Evolutionary conservation across 495 filamentous ascomycete species (phyloP).

Genomic region (Astrothelium subdiscretum): DNA sequence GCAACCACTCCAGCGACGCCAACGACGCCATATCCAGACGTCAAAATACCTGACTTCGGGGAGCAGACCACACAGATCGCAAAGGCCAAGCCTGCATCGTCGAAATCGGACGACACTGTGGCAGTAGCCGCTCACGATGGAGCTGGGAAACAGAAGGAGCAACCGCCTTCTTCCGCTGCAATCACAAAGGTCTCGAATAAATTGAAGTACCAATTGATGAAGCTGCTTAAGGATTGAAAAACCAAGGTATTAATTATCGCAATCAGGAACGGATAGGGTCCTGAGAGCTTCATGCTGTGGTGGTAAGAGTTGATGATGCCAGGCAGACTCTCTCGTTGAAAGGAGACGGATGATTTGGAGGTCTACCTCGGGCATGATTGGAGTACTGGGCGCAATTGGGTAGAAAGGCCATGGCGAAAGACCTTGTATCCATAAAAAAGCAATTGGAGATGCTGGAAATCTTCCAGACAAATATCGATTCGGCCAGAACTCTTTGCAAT

Average conservation of each 20-base stretch:
- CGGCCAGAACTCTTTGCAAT: too few relatives aligned
- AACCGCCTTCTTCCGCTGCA: neutral
- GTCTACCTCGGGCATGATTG: neutral
- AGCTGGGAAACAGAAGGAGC: neutral
- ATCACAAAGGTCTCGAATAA: neutral
- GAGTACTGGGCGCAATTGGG: neutral
- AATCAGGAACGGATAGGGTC: neutral
- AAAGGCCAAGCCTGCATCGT: neutral
- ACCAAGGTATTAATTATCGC: neutral
- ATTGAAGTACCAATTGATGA: neutral
- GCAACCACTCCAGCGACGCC: neutral
- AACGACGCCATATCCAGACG: neutral
- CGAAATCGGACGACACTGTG: neutral
- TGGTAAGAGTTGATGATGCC: neutral
- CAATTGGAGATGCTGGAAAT: neutral
- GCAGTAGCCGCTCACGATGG: neutral
- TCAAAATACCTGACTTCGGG: neutral
- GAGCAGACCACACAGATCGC: neutral
- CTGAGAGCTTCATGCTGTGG: neutral
- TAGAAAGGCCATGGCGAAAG: neutral
- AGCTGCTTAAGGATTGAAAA: neutral
- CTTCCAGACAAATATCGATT: neutral
- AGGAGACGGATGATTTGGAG: neutral
- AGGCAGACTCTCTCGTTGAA: neutral
- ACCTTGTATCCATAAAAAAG: neutral